phyloP scores from a whole-genome alignment of 2,329 filamentous ascomycete species.

The Beauveria sp. region DNA sequence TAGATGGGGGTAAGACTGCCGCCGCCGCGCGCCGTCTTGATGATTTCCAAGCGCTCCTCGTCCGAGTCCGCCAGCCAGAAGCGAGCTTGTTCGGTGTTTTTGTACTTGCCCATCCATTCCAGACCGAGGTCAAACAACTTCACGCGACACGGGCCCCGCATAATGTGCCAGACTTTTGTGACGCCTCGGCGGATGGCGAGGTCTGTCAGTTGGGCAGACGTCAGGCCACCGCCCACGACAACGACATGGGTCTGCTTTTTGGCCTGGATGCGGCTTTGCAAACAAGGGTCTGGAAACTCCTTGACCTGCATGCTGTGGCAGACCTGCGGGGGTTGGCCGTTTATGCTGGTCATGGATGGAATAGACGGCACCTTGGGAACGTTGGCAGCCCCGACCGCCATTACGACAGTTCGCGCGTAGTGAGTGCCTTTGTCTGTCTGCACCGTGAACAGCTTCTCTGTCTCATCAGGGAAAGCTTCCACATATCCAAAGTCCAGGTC shows the following conservation, averaged over 20 bases:
- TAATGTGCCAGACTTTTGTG: constrained; percentile 60
- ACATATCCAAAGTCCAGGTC: constrained; percentile 54
- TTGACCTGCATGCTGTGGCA: constrained; percentile 60
- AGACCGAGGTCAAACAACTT: constrained; percentile 75
- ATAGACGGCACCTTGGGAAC: constrained; percentile 40
- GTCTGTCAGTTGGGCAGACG: constrained; percentile 66
- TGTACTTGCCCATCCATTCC: constrained; percentile 76
- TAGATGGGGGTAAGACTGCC: constrained; percentile 69
- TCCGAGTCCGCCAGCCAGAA: constrained; percentile 73
- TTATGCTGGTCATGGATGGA: constrained; percentile 23
- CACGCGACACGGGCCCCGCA: constrained; percentile 52
- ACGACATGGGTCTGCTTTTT: constrained; percentile 53
- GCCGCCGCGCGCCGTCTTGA: constrained; percentile 59
- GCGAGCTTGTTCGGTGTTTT: constrained; percentile 65
- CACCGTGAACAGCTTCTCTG: constrained; percentile 57
- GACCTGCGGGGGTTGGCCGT: constrained; percentile 30
- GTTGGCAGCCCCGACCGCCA: constrained; percentile 65
- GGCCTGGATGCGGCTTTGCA: constrained; percentile 39
- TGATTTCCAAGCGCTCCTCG: constrained; percentile 58
- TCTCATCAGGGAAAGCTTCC: constrained; percentile 33
- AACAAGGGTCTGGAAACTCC: constrained; percentile 44
- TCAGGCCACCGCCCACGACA: constrained; percentile 68
- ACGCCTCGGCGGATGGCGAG: constrained; percentile 58
- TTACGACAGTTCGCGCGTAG: constrained; percentile 55
- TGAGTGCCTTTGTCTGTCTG: constrained; percentile 45